Percentiles rank a stretch among this genome's conserved stretches.
Conservation (phyloP, 805 yeast species). For the Candida silvicultrix region DNA sequence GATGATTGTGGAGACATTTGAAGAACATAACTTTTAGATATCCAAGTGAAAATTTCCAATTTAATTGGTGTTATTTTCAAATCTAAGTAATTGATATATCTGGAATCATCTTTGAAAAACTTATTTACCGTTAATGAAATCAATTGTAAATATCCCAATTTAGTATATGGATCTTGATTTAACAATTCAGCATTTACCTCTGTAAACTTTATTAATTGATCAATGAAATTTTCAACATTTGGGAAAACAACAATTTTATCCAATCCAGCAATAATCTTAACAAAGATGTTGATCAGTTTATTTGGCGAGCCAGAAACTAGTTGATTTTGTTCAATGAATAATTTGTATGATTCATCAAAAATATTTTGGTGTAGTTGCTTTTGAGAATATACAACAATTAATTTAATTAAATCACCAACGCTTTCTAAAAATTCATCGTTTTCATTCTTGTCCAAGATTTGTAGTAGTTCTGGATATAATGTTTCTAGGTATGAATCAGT, state of each 20-base stretch:
- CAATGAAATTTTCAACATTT: slow-evolving; percentile 7
- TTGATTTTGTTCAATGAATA: slow-evolving; percentile 28
- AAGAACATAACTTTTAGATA: slow-evolving; percentile 61
- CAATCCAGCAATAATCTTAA: slow-evolving; percentile 44
- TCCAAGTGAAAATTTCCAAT: slow-evolving; percentile 63
- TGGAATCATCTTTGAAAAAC: slow-evolving; percentile 25
- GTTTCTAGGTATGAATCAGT: slow-evolving; percentile 21
- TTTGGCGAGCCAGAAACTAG: slow-evolving; percentile 21
- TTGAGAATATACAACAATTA: slow-evolving; percentile 26
- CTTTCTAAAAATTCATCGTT: slow-evolving; percentile 17
- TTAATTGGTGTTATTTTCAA: slow-evolving; percentile 13
- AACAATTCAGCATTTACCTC: neutral
- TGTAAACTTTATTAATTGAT: slow-evolving; percentile 9
- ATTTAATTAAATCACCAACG: slow-evolving; percentile 27
- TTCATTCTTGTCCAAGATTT: slow-evolving; percentile 4
- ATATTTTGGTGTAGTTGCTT: slow-evolving; percentile 36
- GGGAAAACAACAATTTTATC: slow-evolving; percentile 35
- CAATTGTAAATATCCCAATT: slow-evolving; percentile 52
- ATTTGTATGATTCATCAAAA: slow-evolving; percentile 28
- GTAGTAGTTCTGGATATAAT: slow-evolving; percentile 35
- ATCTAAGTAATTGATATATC: slow-evolving; percentile 1
- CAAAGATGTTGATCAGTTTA: slow-evolving; percentile 31
- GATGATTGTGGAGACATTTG: slow-evolving; percentile 40
- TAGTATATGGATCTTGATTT: slow-evolving; percentile 15
- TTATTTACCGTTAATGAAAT: slow-evolving; percentile 53